Base-by-base conservation (phyloP, 257 asterid genomes). In the Solanum clarkiae region DNA sequence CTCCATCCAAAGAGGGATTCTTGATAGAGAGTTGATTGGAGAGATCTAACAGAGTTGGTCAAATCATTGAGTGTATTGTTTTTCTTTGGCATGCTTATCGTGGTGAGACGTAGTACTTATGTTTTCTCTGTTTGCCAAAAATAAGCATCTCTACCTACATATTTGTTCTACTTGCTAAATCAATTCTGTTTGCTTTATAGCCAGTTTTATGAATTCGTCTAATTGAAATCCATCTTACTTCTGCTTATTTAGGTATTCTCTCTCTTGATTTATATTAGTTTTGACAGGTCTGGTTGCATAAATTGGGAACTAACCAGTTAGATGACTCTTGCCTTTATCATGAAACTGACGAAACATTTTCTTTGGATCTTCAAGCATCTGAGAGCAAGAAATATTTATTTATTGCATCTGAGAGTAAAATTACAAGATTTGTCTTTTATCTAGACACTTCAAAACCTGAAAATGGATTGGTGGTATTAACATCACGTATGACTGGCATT, bases 331-430 rank as follows among this genome's bases (percentile, higher is more conserved):
- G 99, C 89, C 95, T 96, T 81, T 95, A 91, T 92, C 97, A 95
- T 90, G 99, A 96, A 90, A 93, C 90, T 90, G 98, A 95, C 88
- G 95, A 92, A 70, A 93, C 86, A 91, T 95, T 96, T 92, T 94
- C 98, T 86, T 87, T 96, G 80, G 89, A 89, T 81, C 90, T 95
- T 84, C 84, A 55, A 89, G 94, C 95, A 83, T 94, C 98, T 66
- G 98, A 93, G 92, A 96, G 98, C 98, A 95, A 96, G 93, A 89
- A 90, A 83, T 94, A 90, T 90, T 81, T 96, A 51, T 96, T 96
- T 90, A 88, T 96, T 86, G 91, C 80, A 84, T 94, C 99, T 26
- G 94, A 87, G 92, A 96, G 99, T 90, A 93, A 94, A 95, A 92
- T 65, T 72, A 96, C 99, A 53, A 93, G 97, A 86, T 96, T 94